A percentile compares a stretch with the other conserved stretches of the same genome.
Evolutionary conservation across 768 basidiomycete species (phyloP).

Genomic region (Kwoniella botswanensis): DNA sequence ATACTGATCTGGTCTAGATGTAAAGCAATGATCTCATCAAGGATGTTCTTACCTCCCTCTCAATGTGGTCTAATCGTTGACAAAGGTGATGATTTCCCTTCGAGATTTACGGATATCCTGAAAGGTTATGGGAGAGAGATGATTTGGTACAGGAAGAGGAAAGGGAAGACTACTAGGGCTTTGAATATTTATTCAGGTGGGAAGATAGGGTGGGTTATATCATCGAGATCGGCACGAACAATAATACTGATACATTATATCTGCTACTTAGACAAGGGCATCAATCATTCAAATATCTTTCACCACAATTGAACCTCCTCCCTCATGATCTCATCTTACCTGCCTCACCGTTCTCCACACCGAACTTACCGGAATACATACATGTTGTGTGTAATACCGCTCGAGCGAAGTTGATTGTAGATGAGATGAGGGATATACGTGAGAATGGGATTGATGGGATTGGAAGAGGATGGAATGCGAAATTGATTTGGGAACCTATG

Average conservation of each 20-base stretch:
- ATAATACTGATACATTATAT: not conserved
- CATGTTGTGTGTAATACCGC: slow-evolving; percentile 41
- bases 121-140: slow-evolving; percentile 33
- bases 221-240: not conserved
- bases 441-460: slow-evolving; percentile 7
- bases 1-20: not conserved
- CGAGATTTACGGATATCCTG: slow-evolving; percentile 21
- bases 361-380: slow-evolving; percentile 35
- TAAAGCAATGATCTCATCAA: slow-evolving; percentile 44
- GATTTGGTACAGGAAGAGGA: slow-evolving; percentile 38
- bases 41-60: slow-evolving; percentile 45
- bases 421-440: slow-evolving; percentile 28
- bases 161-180: slow-evolving; percentile 45
- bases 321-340: slow-evolving; percentile 38
- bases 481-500: slow-evolving; percentile 52
- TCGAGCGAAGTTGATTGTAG: slow-evolving; percentile 33
- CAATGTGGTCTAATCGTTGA: slow-evolving; percentile 44
- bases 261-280: slow-evolving; percentile 41
- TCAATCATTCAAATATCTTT: slow-evolving; percentile 50
- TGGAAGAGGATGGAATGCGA: slow-evolving; percentile 32
- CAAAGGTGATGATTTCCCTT: slow-evolving; percentile 45
- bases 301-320: slow-evolving; percentile 33
- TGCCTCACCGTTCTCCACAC: slow-evolving; percentile 40
- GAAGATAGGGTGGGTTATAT: slow-evolving; percentile 37
- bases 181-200: slow-evolving; percentile 49